phyloP scores from a whole-genome alignment of 495 filamentous ascomycete genomes.

The Penicillium desertorum region DNA sequence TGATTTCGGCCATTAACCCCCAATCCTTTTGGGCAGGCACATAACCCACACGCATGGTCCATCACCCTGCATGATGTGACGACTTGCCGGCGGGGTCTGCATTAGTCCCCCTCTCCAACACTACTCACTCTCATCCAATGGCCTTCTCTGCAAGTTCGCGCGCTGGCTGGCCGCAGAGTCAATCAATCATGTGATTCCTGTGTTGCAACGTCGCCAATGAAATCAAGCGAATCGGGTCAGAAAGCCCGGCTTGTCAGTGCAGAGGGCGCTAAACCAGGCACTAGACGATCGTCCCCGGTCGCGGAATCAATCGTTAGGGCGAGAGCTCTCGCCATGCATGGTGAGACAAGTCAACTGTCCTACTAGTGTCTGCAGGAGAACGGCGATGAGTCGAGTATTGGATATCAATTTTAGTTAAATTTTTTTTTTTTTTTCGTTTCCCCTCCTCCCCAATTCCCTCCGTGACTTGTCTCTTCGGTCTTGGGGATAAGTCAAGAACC shows the following conservation, averaged over 20 bases:
- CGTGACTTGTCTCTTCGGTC: conserved; percentile 8
- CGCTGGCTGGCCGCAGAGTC: conserved; percentile 41
- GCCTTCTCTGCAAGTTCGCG: conserved; percentile 38
- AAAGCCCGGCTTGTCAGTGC: conserved; percentile 16
- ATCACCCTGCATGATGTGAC: conserved; percentile 38
- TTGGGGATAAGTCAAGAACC: neutral
- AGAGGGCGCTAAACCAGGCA: conserved; percentile 27
- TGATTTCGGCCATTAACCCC: conserved; percentile 26
- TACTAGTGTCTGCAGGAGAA: conserved; percentile 11
- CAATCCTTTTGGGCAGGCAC: conserved; percentile 15
- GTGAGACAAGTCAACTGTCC: conserved; percentile 29
- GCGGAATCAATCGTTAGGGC: conserved; percentile 25
- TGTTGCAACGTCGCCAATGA: conserved; percentile 30
- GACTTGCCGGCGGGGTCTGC: conserved; percentile 28
- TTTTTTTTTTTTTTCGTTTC: conserved; percentile 8
- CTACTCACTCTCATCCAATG: conserved; percentile 23
- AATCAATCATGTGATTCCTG: conserved; percentile 44
- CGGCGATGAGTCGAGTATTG: conserved; percentile 7
- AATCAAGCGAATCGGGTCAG: conserved; percentile 20
- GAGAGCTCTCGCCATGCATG: conserved; percentile 25
- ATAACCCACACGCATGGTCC: conserved; percentile 21
- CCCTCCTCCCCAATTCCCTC: conserved; percentile 11
- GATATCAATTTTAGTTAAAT: neutral
- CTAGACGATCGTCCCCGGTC: conserved; percentile 30
- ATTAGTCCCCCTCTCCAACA: conserved; percentile 16